phyloP scores from a whole-genome alignment of 805 yeast species.

The Candida silvatica region DNA sequence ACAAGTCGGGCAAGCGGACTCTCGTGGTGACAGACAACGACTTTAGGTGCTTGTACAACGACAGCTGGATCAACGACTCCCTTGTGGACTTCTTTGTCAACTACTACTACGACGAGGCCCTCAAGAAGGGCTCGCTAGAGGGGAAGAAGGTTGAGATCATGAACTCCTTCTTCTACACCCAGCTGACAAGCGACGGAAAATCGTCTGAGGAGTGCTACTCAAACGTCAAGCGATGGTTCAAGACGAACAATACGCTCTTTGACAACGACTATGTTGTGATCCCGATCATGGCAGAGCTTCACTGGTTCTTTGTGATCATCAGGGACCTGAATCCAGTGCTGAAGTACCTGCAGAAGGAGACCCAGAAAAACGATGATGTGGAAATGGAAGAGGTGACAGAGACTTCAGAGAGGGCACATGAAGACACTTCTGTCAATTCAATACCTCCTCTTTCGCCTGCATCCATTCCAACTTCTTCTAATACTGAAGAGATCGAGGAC shows the following conservation, averaged over 20 bases:
- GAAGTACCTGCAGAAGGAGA: not conserved
- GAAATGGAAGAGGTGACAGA: not conserved
- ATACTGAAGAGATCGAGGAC: not conserved
- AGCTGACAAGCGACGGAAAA: conserved; percentile 30
- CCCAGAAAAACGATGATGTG: not conserved
- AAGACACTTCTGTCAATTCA: too few species aligned
- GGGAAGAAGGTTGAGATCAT: conserved; percentile 42
- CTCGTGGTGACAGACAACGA: conserved; percentile 55
- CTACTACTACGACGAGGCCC: conserved; percentile 34
- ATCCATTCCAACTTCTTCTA: not conserved
- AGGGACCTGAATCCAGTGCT: not conserved
- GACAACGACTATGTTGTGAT: conserved; percentile 53
- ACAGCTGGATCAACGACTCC: conserved; percentile 86
- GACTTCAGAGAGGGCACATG: not conserved
- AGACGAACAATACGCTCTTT: conserved; percentile 49
- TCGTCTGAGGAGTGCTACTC: conserved; percentile 34
- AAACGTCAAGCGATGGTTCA: conserved; percentile 73
- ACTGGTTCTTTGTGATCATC: conserved; percentile 84
- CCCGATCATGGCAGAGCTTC: conserved; percentile 75
- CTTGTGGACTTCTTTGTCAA: conserved; percentile 78
- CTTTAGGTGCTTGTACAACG: conserved; percentile 67
- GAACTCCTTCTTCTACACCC: conserved; percentile 78
- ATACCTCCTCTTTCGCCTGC: not conserved
- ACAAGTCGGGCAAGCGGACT: conserved; percentile 45
- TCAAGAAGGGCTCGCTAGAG: conserved; percentile 19